Evolutionary conservation across 768 basidiomycete species (phyloP), one percentile per base, ranked within the genome.

Genomic region (Cystofilobasidium ferigula): DNA sequence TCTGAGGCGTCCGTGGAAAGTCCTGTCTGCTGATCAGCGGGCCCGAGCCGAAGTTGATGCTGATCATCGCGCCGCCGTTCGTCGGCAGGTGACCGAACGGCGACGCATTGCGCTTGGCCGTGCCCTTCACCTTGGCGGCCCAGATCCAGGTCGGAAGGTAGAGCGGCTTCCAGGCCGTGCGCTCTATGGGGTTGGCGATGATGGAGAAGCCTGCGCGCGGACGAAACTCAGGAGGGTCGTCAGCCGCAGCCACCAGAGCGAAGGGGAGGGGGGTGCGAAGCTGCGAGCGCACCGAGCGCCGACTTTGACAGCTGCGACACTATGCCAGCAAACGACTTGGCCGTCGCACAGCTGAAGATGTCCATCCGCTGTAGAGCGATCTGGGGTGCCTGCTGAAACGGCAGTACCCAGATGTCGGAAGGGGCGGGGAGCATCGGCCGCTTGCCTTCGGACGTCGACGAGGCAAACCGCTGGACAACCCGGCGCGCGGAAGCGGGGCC

Each of bases 321-420:
- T 12, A 54, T 54, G 51, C 51, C 51, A 2, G 2, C 28, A 28
- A 54, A 28, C 18, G 51, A 54, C 51, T 18, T 6, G 1, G 51
- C 51, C 51, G 51, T 32, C 28, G 51, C 51, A 3, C 5, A 32
- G 26, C 28, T 30, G 18, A 54, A 54, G 51, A 54, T 54, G 5
- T 32, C 28, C 51, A 54, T 54, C 12, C 51, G 51, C 51, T 16
- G 26, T 1, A 54, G 51, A 10, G 51, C 51, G 6, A 54, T 26
- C 8, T 54, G 6, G 30, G 51, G 51, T 28, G 18, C 32, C 30
- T 54, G 51, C 30, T 54, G 51, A 28, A 54, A 54, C 9, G 51
- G 51, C 51, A 54, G 30, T 5, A 54, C 51, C 51, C 51, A 54
- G 51, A 54, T 54, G 51, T 54, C 51, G 51, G 28, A 6, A 12